phyloP scores from a whole-genome alignment of 768 basidiomycete species.

The Clathrus columnatus region DNA sequence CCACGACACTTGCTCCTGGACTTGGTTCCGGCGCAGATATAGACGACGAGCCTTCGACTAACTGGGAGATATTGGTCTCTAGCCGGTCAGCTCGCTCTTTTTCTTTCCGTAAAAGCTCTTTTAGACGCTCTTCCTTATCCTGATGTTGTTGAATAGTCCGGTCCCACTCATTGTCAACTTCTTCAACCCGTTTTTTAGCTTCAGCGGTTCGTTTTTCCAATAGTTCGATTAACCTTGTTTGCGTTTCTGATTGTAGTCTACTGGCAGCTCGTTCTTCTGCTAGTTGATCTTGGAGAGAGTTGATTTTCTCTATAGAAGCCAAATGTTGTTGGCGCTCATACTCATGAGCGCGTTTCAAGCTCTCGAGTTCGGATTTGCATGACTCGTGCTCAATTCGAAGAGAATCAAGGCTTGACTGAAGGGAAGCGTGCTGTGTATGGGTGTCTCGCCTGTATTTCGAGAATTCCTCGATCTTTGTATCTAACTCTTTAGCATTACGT shows the following conservation, averaged over 20 bases:
- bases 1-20: constrained; percentile 82
- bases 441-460: constrained; percentile 74
- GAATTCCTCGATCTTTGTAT: constrained; percentile 70
- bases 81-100: constrained; percentile 55
- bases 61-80: constrained; percentile 29
- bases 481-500: constrained; percentile 60
- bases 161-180: constrained; percentile 78
- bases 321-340: constrained; percentile 68
- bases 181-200: constrained; percentile 71
- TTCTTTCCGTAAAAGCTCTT: constrained; percentile 68
- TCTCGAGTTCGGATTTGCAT: constrained; percentile 58
- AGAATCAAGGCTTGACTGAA: constrained; percentile 73
- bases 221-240: constrained; percentile 69
- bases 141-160: constrained; percentile 61
- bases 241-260: constrained; percentile 61
- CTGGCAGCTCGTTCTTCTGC: constrained; percentile 84
- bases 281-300: constrained; percentile 65
- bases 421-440: constrained; percentile 63
- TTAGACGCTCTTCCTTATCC: constrained; percentile 53
- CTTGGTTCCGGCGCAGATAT: constrained; percentile 38
- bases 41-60: constrained; percentile 3
- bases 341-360: constrained; percentile 63
- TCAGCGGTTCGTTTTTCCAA: constrained; percentile 86
- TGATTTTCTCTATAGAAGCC: constrained; percentile 65
- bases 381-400: constrained; percentile 59